Conservation (phyloP, 495 filamentous ascomycete genomes). For the Trichoderma orchidacearum region DNA sequence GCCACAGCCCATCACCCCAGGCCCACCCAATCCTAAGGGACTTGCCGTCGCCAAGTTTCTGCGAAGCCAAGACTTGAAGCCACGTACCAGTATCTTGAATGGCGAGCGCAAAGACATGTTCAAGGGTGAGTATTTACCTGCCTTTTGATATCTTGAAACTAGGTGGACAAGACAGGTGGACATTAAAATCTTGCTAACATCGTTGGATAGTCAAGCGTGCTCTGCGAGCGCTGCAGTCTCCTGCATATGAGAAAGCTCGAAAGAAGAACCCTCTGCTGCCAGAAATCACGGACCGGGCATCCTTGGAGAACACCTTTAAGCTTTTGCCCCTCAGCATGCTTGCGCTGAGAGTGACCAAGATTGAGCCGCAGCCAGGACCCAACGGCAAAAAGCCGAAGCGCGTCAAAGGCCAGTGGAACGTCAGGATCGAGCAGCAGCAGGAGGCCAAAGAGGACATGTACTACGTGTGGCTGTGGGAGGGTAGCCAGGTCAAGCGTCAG, state of each 20-base stretch:
- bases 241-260: constrained; percentile 73
- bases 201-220: constrained; percentile 93
- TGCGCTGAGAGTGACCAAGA: constrained; percentile 77
- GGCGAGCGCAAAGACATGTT: constrained; percentile 98
- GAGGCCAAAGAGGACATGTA: constrained; percentile 82
- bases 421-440: constrained; percentile 93
- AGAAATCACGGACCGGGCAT: constrained; percentile 69
- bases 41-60: constrained; percentile 86
- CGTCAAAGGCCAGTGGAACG: constrained; percentile 91
- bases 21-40: constrained; percentile 75
- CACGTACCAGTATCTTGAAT: constrained; percentile 82
- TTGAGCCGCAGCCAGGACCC: constrained; percentile 64
- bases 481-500: constrained; percentile 84
- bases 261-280: constrained; percentile 85
- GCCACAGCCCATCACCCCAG: constrained; percentile 47
- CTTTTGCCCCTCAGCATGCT: constrained; percentile 91
- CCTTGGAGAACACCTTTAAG: constrained; percentile 87
- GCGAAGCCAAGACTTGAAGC: constrained; percentile 72
- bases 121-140: constrained; percentile 47
- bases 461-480: constrained; percentile 96
- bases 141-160: no score
- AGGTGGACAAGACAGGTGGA: no score
- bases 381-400: constrained; percentile 70
- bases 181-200: no score
- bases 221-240: constrained; percentile 80